A percentile compares a stretch with the other conserved stretches of the same genome.
Evolutionary conservation across 2,329 filamentous ascomycete species (phyloP).

Genomic region (Alternaria panax): DNA sequence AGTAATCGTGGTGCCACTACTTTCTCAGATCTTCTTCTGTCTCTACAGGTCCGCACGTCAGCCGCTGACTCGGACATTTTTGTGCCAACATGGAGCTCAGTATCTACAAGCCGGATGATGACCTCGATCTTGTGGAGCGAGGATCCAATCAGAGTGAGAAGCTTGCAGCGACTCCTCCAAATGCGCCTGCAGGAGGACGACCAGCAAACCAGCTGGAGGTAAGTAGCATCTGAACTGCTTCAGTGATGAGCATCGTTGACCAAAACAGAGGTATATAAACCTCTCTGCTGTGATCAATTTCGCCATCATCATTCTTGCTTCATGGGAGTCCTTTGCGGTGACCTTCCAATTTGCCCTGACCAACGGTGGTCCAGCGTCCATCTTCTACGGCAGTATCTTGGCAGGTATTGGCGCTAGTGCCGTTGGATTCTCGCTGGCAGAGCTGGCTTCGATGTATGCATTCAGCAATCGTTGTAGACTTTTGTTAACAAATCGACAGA

Average conservation of each 20-base stretch:
- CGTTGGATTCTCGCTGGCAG: slow-evolving; percentile 43
- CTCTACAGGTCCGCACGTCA: background rate
- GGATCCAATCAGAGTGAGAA: slow-evolving; percentile 20
- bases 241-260: background rate
- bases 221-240: background rate
- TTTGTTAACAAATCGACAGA: slow-evolving; percentile 14
- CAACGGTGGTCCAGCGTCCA: slow-evolving; percentile 42
- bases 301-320: slow-evolving; percentile 31
- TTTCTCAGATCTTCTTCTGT: background rate
- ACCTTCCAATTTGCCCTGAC: slow-evolving; percentile 37
- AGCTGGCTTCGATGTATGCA: slow-evolving; percentile 42
- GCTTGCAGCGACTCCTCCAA: background rate
- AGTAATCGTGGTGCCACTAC: background rate
- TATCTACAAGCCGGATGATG: slow-evolving; percentile 18
- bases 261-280: slow-evolving; percentile 36
- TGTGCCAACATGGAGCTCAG: slow-evolving; percentile 21
- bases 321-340: slow-evolving; percentile 37
- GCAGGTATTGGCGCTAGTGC: slow-evolving; percentile 36
- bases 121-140: slow-evolving; percentile 23
- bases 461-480: no score
- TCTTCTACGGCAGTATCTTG: slow-evolving; percentile 41
- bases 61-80: background rate
- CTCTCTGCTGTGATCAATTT: slow-evolving; percentile 34
- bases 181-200: slow-evolving; percentile 3
- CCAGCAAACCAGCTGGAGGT: slow-evolving; percentile 20